Percentiles rank a stretch among this genome's conserved stretches.
Conservation (phyloP, 495 filamentous ascomycete species). For the Tuber microsphaerosporum region DNA sequence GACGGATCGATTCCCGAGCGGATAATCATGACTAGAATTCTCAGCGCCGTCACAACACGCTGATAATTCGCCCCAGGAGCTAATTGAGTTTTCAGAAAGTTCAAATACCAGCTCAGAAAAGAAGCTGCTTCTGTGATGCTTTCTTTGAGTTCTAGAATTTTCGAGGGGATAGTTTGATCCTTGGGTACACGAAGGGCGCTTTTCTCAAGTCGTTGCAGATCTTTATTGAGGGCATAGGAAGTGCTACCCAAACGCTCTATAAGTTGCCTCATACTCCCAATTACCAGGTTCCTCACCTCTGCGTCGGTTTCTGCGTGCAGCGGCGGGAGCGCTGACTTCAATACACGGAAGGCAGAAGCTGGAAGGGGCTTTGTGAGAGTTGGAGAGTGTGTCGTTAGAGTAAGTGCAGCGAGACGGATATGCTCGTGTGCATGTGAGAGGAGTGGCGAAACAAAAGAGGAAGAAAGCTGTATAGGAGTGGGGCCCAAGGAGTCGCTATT, state of each 20-base stretch:
- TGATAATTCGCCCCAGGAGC: conserved; percentile 73
- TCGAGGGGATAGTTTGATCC: background rate
- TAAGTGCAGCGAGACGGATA: conserved; percentile 66
- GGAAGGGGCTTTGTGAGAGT: conserved; percentile 65
- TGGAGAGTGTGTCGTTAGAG: conserved; percentile 62
- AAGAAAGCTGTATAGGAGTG: conserved; percentile 41
- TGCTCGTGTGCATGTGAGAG: conserved; percentile 56
- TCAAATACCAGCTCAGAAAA: conserved; percentile 63
- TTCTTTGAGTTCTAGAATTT: conserved; percentile 24
- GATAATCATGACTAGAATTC: conserved; percentile 55
- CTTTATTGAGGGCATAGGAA: conserved; percentile 46
- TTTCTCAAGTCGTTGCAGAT: conserved; percentile 29
- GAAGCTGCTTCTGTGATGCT: conserved; percentile 46
- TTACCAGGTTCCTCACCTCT: conserved; percentile 67
- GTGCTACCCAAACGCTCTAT: conserved; percentile 57
- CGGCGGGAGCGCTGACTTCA: conserved; percentile 56
- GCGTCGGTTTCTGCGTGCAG: conserved; percentile 79
- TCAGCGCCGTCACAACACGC: conserved; percentile 72
- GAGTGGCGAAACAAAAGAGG: conserved; percentile 48
- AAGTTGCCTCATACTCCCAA: conserved; percentile 60
- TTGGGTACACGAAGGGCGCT: conserved; percentile 4
- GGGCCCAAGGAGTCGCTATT: conserved; percentile 8
- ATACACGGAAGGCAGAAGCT: conserved; percentile 50
- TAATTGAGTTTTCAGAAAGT: conserved; percentile 65
- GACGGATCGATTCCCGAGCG: conserved; percentile 49